Percentiles rank a stretch among this genome's conserved stretches.
Conservation (phyloP, 2,329 filamentous ascomycete species). For the Calonectria ilicicola region DNA sequence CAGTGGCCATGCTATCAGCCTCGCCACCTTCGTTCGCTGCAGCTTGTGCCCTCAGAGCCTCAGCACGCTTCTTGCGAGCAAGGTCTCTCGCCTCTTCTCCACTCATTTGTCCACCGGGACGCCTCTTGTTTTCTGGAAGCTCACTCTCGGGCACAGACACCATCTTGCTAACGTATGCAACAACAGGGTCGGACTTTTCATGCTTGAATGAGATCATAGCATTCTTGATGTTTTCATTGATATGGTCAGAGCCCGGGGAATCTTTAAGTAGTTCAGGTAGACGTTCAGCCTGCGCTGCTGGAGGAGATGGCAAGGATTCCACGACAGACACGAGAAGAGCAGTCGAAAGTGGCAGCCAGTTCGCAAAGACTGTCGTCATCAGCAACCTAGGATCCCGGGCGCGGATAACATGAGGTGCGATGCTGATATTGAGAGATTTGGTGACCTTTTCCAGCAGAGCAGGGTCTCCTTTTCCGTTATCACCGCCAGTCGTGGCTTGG, state of each 20-base stretch:
- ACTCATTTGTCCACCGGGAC: conserved; percentile 74
- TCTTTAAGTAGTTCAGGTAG: conserved; percentile 83
- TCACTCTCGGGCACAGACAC: conserved; percentile 95
- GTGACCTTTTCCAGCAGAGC: conserved; percentile 91
- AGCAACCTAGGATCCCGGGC: conserved; percentile 87
- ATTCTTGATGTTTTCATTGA: conserved; percentile 77
- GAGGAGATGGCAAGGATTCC: conserved; percentile 90
- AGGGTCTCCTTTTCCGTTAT: conserved; percentile 85
- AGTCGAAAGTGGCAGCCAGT: conserved; percentile 93
- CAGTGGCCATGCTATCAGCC: conserved; percentile 67
- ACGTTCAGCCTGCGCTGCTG: conserved; percentile 80
- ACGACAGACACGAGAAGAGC: conserved; percentile 94
- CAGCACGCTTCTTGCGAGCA: conserved; percentile 88
- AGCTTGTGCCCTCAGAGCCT: conserved; percentile 84
- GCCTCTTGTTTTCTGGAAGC: conserved; percentile 85
- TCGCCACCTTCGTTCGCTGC: conserved; percentile 62
- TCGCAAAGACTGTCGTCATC: conserved; percentile 86
- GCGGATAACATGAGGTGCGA: conserved; percentile 85
- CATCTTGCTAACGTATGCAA: conserved; percentile 99
- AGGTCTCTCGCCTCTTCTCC: conserved; percentile 92
- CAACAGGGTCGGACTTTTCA: conserved; percentile 78
- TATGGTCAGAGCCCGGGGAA: conserved; percentile 80
- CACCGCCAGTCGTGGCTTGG: conserved; percentile 86
- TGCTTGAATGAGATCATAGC: conserved; percentile 87
- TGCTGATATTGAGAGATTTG: conserved; percentile 86